Conservation (phyloP, 345 rosid species). For the Laguncularia racemosa region DNA sequence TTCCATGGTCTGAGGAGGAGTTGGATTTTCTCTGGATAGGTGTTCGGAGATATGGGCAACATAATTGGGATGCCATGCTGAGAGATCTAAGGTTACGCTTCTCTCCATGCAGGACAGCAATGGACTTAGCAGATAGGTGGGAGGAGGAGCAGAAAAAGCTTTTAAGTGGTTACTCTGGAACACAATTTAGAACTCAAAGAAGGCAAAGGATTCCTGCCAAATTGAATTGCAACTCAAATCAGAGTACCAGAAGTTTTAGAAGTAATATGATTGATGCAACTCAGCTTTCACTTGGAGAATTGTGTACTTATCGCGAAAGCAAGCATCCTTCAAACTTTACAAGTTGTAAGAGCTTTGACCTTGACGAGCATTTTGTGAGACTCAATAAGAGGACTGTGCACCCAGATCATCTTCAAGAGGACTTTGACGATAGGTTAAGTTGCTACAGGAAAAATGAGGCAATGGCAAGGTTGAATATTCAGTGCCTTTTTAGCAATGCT, state of each 20-base stretch:
- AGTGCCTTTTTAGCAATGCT: not conserved
- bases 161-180: constrained; percentile 12
- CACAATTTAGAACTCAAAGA: constrained; percentile 11
- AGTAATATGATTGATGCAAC: constrained; percentile 22
- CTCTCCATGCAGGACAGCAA: constrained; percentile 26
- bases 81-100: constrained; percentile 32
- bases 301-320: constrained; percentile 15
- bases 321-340: not conserved
- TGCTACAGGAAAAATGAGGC: not conserved
- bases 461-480: not conserved
- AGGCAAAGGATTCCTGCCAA: constrained; percentile 11
- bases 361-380: not conserved
- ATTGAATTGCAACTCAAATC: constrained; percentile 10
- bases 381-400: too few relatives aligned
- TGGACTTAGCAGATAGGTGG: constrained; percentile 39
- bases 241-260: constrained; percentile 11
- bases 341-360: constrained; percentile 12
- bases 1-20: constrained; percentile 44
- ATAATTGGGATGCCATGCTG: constrained; percentile 38
- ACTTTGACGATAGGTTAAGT: constrained; percentile 1
- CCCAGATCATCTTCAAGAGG: too few relatives aligned
- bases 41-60: constrained; percentile 42
- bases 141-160: constrained; percentile 34
- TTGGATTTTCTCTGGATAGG: constrained; percentile 48
- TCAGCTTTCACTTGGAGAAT: constrained; percentile 28